Conservation (phyloP, 2,329 filamentous ascomycete species). For the Byssothecium circinans region DNA sequence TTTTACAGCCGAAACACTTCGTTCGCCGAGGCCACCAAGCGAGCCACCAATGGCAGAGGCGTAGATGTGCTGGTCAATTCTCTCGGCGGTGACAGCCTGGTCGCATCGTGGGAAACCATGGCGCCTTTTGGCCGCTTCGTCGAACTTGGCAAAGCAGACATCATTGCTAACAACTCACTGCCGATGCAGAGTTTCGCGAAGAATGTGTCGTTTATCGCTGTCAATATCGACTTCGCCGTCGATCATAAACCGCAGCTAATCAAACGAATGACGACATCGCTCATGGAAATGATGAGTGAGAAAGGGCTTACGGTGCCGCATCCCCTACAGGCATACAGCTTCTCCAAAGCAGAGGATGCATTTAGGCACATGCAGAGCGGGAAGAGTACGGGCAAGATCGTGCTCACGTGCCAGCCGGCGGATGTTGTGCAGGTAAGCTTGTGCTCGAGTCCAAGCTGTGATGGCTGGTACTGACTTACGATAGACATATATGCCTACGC, state of each 20-base stretch:
- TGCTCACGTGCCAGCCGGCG: conserved; percentile 6
- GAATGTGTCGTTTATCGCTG: conserved; percentile 6
- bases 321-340: conserved; percentile 11
- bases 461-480: not conserved
- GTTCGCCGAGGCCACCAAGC: conserved; percentile 25
- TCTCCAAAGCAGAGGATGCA: conserved; percentile 16
- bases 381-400: conserved; percentile 15
- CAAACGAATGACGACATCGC: not conserved
- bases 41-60: conserved; percentile 25
- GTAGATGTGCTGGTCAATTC: conserved; percentile 38
- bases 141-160: conserved; percentile 19
- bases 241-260: conserved; percentile 7
- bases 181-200: conserved; percentile 14
- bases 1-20: conserved; percentile 25
- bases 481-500: not conserved
- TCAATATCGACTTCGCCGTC: conserved; percentile 14
- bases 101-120: conserved; percentile 47
- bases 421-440: conserved; percentile 1
- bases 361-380: conserved; percentile 21
- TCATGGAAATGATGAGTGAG: not conserved
- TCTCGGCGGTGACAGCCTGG: conserved; percentile 18
- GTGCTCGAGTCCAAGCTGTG: not conserved
- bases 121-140: conserved; percentile 28
- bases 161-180: conserved; percentile 8
- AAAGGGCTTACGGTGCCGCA: not conserved